Percentiles rank a stretch among this genome's conserved stretches.
Conservation (phyloP, 805 yeast genomes). For the Barnettozyma vustinii region DNA sequence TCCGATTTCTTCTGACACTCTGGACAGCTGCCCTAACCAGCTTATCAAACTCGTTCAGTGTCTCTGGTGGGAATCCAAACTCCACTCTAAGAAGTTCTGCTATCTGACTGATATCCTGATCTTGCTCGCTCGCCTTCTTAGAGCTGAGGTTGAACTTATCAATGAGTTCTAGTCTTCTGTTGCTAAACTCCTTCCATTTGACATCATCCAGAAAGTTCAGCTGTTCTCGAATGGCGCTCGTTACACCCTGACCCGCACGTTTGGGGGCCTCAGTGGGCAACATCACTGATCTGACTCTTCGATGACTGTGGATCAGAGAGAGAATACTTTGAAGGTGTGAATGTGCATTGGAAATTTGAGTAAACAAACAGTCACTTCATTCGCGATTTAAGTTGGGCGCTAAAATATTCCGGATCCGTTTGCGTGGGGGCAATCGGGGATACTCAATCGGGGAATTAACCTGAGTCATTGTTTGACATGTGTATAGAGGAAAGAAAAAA, state of each 20-base stretch:
- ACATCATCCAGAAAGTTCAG: conserved; percentile 76
- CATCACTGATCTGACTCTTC: not conserved
- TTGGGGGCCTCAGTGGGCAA: not conserved
- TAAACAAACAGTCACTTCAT: not conserved
- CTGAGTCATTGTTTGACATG: not conserved
- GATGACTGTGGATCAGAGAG: not conserved
- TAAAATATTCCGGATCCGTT: not conserved
- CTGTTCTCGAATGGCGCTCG: conserved; percentile 38
- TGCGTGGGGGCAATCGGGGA: not conserved
- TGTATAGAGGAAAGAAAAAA: no score
- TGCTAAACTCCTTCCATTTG: conserved; percentile 87
- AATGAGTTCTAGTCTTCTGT: conserved; percentile 81
- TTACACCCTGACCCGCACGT: conserved; percentile 30
- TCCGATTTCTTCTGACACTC: conserved; percentile 83
- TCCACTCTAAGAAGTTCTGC: conserved; percentile 75
- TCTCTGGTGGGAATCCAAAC: conserved; percentile 58
- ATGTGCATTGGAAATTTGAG: not conserved
- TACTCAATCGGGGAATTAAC: not conserved
- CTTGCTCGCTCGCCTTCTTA: conserved; percentile 91
- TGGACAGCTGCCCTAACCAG: conserved; percentile 92
- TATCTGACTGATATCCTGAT: conserved; percentile 68
- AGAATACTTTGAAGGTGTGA: not conserved
- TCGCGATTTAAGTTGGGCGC: not conserved
- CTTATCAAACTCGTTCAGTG: conserved; percentile 74
- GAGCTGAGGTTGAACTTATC: conserved; percentile 57